These are phyloP conservation scores for Picea abies DNA, from an alignment of 83 land plant species.

Conservation along the genomic window DNA sequence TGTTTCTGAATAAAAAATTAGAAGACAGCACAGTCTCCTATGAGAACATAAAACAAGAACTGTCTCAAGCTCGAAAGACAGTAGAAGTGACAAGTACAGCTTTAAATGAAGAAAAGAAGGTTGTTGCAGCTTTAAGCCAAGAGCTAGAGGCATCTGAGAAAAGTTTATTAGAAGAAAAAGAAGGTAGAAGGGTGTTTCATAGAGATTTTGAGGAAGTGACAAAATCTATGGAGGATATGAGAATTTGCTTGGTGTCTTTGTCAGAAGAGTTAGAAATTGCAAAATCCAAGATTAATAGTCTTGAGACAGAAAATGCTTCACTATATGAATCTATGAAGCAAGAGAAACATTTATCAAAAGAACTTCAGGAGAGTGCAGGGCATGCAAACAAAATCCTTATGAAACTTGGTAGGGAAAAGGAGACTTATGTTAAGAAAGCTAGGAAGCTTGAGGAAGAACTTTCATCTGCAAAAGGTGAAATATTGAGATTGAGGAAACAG, in stretches of 20 bases:
- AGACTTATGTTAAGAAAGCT: conserved; percentile 31
- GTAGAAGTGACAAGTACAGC: conserved; percentile 29
- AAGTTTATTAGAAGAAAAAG: conserved; percentile 37
- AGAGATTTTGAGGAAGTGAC: conserved; percentile 58
- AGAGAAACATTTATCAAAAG: conserved; percentile 35
- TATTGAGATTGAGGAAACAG: conserved; percentile 42
- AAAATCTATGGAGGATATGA: conserved; percentile 63
- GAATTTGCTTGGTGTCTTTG: conserved; percentile 32
- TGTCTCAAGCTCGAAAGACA: conserved; percentile 32
- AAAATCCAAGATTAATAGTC: conserved; percentile 22
- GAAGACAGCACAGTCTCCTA: conserved; percentile 17
- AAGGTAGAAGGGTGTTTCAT: conserved; percentile 37
- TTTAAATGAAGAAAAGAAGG: conserved; percentile 49
- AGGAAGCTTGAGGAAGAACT: conserved; percentile 63
- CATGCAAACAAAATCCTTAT: conserved; percentile 53
- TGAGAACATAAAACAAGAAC: conserved; percentile 44
- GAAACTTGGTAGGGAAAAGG: conserved; percentile 56
- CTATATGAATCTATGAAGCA: conserved; percentile 38
- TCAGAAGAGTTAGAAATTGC: conserved; percentile 50
- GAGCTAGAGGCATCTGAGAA: conserved; percentile 35
- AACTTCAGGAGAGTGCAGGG: conserved; percentile 55
- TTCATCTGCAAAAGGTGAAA: conserved; percentile 61
- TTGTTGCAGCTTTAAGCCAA: conserved; percentile 32
- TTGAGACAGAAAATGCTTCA: conserved; percentile 52
- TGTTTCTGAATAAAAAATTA: conserved; percentile 23